Evolutionary conservation across 2,329 filamentous ascomycete species (phyloP), one percentile per base, ranked within the genome.

Genomic region (Fusarium luffae): DNA sequence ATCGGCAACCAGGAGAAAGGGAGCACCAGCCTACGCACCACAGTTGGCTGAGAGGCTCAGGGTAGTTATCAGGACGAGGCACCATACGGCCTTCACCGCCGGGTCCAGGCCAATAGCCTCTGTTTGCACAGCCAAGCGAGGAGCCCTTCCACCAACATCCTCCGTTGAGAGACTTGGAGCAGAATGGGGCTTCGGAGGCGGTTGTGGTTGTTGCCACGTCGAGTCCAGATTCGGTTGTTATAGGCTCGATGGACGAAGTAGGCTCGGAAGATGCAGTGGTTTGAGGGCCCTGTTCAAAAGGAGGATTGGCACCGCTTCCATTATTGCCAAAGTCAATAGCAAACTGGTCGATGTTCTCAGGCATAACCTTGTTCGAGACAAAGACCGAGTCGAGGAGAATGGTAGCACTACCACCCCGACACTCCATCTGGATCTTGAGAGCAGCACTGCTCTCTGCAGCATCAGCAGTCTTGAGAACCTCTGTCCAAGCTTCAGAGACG

Each of bases 21-120:
- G 59, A 62, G 7, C 59, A 62, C 59, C 59, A 62, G 3, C 59
- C 59, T 14, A 62, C 11, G 4, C 59, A 62, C 59, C 59, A 62
- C n/a, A 62, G 30, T 13, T 62, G 59, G 11, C 56, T 62, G 7
- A 52, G 14, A 0, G 59, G 59, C 0, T 25, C 19, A 5, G 59
- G 59, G 5, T 61, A 62, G 25, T 52, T 60, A 1, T 61, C 30
- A 0, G 59, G 59, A 0, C 27, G 56, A 10, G 59, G 59, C 0
- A 52, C 44, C 12, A 62, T 16, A 4, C 27, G 18, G 4, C 59
- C 59, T 19, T 62, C 44, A 1, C 59, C 59, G 1, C 37, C 42
- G 1, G 59, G 21, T 0, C 59, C 56, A 6, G 37, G 59, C 59
- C 59, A 62, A 2, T 44, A 61, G 4, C 59, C 59, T 18, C 59